These are phyloP conservation scores for Chaetomium globosum DNA, from an alignment of 2,329 filamentous ascomycete species.

Conservation along the genomic window DNA sequence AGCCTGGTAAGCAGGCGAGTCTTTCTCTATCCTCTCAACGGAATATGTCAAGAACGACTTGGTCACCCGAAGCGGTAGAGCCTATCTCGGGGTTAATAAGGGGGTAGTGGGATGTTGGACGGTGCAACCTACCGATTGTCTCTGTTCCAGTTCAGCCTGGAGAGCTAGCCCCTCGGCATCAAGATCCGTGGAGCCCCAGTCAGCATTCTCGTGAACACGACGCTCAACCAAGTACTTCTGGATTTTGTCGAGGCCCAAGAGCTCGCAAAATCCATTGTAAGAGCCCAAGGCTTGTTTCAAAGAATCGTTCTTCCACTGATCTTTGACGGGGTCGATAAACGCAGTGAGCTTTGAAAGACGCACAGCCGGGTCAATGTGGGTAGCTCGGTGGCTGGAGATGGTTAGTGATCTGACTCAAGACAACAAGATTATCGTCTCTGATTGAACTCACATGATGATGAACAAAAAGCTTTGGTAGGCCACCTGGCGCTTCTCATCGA, in stretches of 20 bases:
- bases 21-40: slow-evolving; percentile 81
- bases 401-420: not conserved
- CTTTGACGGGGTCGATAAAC: slow-evolving; percentile 81
- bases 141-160: slow-evolving; percentile 76
- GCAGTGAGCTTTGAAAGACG: slow-evolving; percentile 72
- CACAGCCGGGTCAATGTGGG: slow-evolving; percentile 68
- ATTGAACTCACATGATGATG: slow-evolving; percentile 71
- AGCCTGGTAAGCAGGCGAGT: slow-evolving; percentile 70
- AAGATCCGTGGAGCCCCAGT: slow-evolving; percentile 79
- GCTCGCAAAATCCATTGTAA: slow-evolving; percentile 76
- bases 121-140: slow-evolving; percentile 60
- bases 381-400: slow-evolving; percentile 70
- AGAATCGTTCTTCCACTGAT: slow-evolving; percentile 74
- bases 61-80: slow-evolving; percentile 79
- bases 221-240: slow-evolving; percentile 75
- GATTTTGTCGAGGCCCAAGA: slow-evolving; percentile 78
- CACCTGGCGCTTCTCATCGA: slow-evolving; percentile 81
- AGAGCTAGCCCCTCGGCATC: slow-evolving; percentile 78
- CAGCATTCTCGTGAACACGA: slow-evolving; percentile 72
- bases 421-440: not conserved
- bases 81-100: slow-evolving; percentile 44
- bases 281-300: slow-evolving; percentile 71
- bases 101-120: no score
- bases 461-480: slow-evolving; percentile 90
- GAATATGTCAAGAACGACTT: slow-evolving; percentile 92